Evolutionary conservation across 2,329 filamentous ascomycete species (phyloP).

Genomic region (Metarhizium guizhouense): DNA sequence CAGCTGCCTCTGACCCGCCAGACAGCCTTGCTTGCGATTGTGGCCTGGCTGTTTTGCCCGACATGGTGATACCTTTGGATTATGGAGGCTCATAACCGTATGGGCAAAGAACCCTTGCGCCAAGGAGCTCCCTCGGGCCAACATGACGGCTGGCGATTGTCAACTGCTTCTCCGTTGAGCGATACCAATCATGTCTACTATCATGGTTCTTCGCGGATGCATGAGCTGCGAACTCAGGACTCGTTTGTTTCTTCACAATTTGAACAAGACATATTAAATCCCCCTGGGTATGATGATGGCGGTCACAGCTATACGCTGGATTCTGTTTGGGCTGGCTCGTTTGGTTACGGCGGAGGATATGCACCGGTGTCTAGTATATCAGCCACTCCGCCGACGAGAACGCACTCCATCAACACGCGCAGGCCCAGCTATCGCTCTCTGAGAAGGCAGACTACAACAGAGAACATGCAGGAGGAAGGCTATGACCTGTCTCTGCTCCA

Average conservation of each 20-base stretch:
- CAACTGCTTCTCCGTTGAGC: slow-evolving; percentile 24
- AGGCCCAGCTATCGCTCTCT: slow-evolving; percentile 16
- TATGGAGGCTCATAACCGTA: slow-evolving; percentile 23
- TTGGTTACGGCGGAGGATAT: slow-evolving; percentile 20
- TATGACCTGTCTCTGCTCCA: slow-evolving; percentile 34
- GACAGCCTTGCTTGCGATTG: background rate
- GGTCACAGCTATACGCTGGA: slow-evolving; percentile 13
- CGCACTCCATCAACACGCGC: slow-evolving; percentile 15
- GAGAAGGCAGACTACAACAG: slow-evolving; percentile 11
- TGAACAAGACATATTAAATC: slow-evolving; percentile 5
- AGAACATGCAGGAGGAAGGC: slow-evolving; percentile 28
- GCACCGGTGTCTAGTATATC: slow-evolving; percentile 14
- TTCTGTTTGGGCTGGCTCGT: slow-evolving; percentile 18
- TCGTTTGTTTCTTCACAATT: slow-evolving; percentile 12
- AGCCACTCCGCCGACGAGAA: background rate
- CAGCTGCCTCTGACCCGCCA: background rate
- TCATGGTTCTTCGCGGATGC: slow-evolving; percentile 12
- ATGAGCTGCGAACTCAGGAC: slow-evolving; percentile 18
- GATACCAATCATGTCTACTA: slow-evolving; percentile 18
- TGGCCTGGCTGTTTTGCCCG: background rate
- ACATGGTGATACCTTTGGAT: slow-evolving; percentile 14
- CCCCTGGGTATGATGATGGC: slow-evolving; percentile 10
- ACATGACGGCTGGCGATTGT: slow-evolving; percentile 6
- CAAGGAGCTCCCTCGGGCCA: background rate
- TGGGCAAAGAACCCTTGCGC: slow-evolving; percentile 19